Percentiles rank a stretch among this genome's conserved stretches.
These are phyloP conservation scores for Kalanchoe fedtschenkoi DNA, from an alignment of 164 flowering plant genomes.

Conservation along the genomic window DNA sequence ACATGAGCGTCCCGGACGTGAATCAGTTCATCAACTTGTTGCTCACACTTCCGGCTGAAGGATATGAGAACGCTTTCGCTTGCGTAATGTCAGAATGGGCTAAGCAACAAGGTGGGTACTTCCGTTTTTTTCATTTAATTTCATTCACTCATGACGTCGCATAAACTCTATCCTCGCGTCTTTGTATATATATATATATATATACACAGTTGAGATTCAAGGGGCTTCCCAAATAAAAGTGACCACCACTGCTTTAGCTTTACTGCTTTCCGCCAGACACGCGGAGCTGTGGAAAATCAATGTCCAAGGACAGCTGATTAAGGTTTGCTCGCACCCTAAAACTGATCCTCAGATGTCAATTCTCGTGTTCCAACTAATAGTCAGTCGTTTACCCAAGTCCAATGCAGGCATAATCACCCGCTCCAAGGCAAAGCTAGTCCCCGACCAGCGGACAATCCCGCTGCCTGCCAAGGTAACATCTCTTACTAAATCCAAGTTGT, in stretches of 20 bases:
- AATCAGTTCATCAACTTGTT: slow-evolving; percentile 72
- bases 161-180: too few species aligned
- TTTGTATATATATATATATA: too few species aligned
- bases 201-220: slow-evolving; percentile 67
- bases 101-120: slow-evolving; percentile 60
- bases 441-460: slow-evolving; percentile 85
- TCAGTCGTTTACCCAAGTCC: slow-evolving; percentile 31
- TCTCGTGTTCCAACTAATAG: slow-evolving; percentile 8
- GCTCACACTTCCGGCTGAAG: slow-evolving; percentile 50
- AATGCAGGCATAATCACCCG: slow-evolving; percentile 77
- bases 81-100: slow-evolving; percentile 93
- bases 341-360: not conserved
- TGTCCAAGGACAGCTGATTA: slow-evolving; percentile 67
- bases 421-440: slow-evolving; percentile 68
- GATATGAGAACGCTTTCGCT: slow-evolving; percentile 49
- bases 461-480: slow-evolving; percentile 70
- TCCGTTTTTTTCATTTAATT: not conserved
- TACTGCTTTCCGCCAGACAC: slow-evolving; percentile 66
- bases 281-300: slow-evolving; percentile 43
- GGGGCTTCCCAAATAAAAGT: slow-evolving; percentile 91
- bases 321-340: slow-evolving; percentile 33
- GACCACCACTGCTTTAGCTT: slow-evolving; percentile 79
- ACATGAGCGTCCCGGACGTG: slow-evolving; percentile 73
- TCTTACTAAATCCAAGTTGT: too few species aligned
- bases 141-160: too few species aligned